Base-by-base conservation (phyloP, 768 basidiomycete genomes). In the Podaxis sp. region DNA sequence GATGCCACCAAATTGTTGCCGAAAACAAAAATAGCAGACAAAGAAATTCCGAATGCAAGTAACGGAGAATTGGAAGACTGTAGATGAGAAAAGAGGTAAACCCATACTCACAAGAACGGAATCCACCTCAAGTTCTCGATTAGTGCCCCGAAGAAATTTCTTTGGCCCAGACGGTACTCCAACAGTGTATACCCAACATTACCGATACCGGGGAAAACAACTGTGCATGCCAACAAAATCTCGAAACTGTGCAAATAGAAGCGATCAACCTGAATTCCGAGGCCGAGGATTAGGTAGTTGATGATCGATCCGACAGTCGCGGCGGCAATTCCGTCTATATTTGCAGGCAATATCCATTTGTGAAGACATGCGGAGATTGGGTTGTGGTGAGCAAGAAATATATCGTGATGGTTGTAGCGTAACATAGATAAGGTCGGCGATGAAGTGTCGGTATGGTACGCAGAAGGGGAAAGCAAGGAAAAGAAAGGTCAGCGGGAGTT, bases 241-340 rank as follows among this genome's bases (percentile, higher is more conserved):
- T 93, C 91, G 70, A 91, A 92, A 66, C 83, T 85, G 76, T 90
- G 88, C 65, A 91, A 77, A 77, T 93, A 93, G 76, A 87, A 91
- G 33, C 80, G 78, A 67, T 93, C 90, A 27, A 91, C 78, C 40
- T 85, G 79, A 49, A 88, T 80, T 62, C 76, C 83, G 64, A 89
- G 85, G 0, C 91, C 90, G 55, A 93, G 88, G 29, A 92, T 72
- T 58, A 88, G 77, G 73, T 91, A 93, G 76, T 93, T 93, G 66
- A 91, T 69, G 46, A 90, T 71, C 1, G 82, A 83, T 36, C 90
- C 86, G 13, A 89, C 73, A 4, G 85, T 82, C 1, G 89, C 83
- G 24, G 85, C 86, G 3, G 91, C 85, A 63, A 93, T 89, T 63
- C 90, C 82, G 64, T 84, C 80, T 82, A 64, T 24, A 63, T 50